phyloP scores from a whole-genome alignment of 2,329 filamentous ascomycete species.

The Aspergillus fijiensis region DNA sequence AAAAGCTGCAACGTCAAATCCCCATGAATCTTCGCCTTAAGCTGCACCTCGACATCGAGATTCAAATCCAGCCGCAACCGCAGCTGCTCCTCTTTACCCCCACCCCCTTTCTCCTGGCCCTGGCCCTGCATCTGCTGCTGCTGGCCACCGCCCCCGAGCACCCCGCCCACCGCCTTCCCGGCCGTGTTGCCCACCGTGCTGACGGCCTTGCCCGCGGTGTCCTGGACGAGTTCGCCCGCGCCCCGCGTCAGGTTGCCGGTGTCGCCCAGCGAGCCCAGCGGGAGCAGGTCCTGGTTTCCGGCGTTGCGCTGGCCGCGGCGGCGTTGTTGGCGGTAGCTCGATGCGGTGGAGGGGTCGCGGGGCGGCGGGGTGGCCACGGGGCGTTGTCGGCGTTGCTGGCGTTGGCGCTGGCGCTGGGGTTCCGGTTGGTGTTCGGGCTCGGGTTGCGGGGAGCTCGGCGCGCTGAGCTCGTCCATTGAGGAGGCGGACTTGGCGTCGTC shows the following conservation, averaged over 20 bases:
- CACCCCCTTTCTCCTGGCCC: constrained; percentile 42
- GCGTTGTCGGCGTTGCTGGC: constrained; percentile 7
- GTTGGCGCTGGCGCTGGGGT: constrained; percentile 47
- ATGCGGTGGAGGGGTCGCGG: constrained; percentile 42
- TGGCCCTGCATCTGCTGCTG: constrained; percentile 40
- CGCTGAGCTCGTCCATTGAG: constrained; percentile 15
- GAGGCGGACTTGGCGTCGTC: constrained; percentile 10
- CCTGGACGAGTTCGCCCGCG: constrained; percentile 55
- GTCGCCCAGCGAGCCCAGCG: constrained; percentile 51
- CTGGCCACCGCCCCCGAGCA: constrained; percentile 29
- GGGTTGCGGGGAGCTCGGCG: constrained; percentile 39
- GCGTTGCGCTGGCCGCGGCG: constrained; percentile 48
- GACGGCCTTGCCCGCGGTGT: constrained; percentile 49
- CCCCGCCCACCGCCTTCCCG: constrained; percentile 44
- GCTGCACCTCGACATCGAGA: constrained; percentile 74
- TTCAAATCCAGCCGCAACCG: constrained; percentile 71
- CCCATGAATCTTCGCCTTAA: constrained; percentile 78
- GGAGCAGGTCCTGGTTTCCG: constrained; percentile 40
- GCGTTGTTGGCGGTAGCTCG: constrained; percentile 53
- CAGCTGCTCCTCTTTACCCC: constrained; percentile 58
- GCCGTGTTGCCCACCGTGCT: constrained; percentile 39
- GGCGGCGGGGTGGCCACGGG: constrained; percentile 14
- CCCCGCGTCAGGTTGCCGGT: constrained; percentile 48
- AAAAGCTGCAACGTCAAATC: constrained; percentile 73
- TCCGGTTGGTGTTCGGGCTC: constrained; percentile 20